Conservation (phyloP, 129 eudicot genomes). For the Flaveria sonorensis region DNA sequence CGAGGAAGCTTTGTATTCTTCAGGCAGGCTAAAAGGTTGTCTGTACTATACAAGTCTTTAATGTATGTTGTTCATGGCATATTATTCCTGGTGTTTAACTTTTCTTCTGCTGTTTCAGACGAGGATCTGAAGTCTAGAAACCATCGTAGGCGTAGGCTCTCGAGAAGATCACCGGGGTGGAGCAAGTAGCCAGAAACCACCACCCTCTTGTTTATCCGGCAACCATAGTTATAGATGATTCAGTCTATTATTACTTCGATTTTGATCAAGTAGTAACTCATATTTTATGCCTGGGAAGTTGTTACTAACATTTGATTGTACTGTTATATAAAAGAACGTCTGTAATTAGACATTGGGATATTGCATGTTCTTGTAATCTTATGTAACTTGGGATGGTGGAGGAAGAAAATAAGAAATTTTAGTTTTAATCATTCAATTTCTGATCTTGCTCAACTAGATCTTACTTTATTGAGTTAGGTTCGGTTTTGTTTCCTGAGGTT, state of each 20-base stretch:
- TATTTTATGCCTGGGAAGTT: neutral
- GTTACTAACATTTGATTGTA: neutral
- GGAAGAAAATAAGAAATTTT: too few species aligned
- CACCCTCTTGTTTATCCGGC: neutral
- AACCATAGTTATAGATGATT: constrained; percentile 13
- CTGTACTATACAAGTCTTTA: constrained; percentile 10
- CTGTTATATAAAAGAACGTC: neutral
- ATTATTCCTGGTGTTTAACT: neutral
- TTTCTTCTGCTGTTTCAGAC: constrained; percentile 27
- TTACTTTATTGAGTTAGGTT: too few species aligned
- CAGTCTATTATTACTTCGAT: neutral
- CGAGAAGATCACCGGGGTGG: constrained; percentile 26
- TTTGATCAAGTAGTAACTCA: constrained; percentile 10
- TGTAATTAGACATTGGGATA: neutral
- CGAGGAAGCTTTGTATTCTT: constrained; percentile 71
- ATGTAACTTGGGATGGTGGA: too few species aligned
- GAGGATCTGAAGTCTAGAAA: constrained; percentile 34
- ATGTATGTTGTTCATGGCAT: neutral
- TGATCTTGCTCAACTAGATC: too few species aligned
- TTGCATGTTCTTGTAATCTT: neutral
- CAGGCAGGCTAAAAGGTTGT: constrained; percentile 80
- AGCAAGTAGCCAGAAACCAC: constrained; percentile 16
- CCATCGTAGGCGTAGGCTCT: constrained; percentile 21
- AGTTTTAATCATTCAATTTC: too few species aligned
- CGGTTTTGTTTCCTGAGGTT: too few species aligned